A percentile compares a stretch with the other conserved stretches of the same genome.
phyloP scores from a whole-genome alignment of 495 filamentous ascomycete genomes.

The Penicillium verhagenii region DNA sequence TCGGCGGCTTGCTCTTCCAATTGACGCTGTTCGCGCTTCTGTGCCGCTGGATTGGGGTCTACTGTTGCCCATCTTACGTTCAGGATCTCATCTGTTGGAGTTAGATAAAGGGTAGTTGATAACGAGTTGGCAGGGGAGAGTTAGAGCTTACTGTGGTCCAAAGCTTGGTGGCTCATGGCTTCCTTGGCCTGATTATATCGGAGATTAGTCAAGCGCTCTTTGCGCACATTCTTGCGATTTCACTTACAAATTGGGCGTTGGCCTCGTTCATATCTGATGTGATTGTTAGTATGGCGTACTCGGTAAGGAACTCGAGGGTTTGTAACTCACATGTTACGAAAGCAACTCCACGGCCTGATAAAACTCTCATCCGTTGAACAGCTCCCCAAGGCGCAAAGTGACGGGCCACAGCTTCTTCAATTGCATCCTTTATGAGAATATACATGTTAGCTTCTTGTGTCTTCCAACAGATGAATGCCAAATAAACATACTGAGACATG shows the following conservation, averaged over 20 bases:
- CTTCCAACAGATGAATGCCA: not conserved
- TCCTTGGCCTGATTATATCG: constrained; percentile 43
- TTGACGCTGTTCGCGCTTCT: constrained; percentile 83
- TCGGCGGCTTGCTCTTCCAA: constrained; percentile 99
- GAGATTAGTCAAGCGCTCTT: not conserved
- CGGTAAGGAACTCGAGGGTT: not conserved
- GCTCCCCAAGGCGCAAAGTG: constrained; percentile 96
- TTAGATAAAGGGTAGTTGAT: not conserved
- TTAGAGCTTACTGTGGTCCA: constrained; percentile 61
- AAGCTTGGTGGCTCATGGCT: constrained; percentile 82
- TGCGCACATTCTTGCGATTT: not conserved
- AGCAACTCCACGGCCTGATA: constrained; percentile 86
- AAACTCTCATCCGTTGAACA: constrained; percentile 82
- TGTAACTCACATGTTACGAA: constrained; percentile 64
- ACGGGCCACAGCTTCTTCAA: constrained; percentile 76
- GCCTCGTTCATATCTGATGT: constrained; percentile 63
- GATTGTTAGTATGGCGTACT: not conserved
- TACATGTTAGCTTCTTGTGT: not conserved
- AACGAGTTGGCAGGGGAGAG: not conserved
- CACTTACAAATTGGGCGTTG: constrained; percentile 71
- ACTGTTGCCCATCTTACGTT: constrained; percentile 97
- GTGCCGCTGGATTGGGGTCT: constrained; percentile 93
- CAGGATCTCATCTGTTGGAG: constrained; percentile 62
- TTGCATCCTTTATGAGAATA: not conserved
- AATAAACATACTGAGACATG: constrained; percentile 95